phyloP scores from a whole-genome alignment of 2,329 filamentous ascomycete genomes.

The Fusarium heterosporum region DNA sequence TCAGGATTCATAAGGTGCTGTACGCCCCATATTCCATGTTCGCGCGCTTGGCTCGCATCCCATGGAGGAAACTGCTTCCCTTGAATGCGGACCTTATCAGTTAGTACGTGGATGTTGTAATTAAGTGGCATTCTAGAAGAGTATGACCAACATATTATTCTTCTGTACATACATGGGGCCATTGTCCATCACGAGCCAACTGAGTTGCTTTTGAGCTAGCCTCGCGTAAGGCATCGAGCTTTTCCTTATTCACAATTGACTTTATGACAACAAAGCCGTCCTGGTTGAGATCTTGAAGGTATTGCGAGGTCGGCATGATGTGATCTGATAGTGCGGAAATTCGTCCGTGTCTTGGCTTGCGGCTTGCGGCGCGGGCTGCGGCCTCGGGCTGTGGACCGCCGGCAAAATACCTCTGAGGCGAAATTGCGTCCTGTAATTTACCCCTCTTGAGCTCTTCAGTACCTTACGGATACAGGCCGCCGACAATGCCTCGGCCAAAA shows the following conservation, averaged over 20 bases:
- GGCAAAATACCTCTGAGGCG: constrained; percentile 30
- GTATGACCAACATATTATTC: constrained; percentile 47
- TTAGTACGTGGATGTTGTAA: background rate
- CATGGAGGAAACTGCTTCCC: constrained; percentile 94
- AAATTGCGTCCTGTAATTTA: constrained; percentile 1
- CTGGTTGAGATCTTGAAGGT: constrained; percentile 65
- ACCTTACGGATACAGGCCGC: constrained; percentile 9
- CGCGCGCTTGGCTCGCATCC: constrained; percentile 66
- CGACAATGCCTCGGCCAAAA: constrained; percentile 27
- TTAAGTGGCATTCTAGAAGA: constrained; percentile 72
- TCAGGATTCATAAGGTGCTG: constrained; percentile 85
- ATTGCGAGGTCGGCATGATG: constrained; percentile 39
- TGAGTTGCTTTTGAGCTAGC: constrained; percentile 69
- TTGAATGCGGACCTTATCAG: background rate
- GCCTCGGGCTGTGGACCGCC: constrained; percentile 24
- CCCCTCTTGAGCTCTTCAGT: constrained; percentile 14
- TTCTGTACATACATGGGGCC: constrained; percentile 72
- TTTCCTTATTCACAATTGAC: constrained; percentile 66
- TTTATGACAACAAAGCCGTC: constrained; percentile 83
- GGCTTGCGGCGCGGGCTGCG: constrained; percentile 7
- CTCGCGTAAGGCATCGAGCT: constrained; percentile 69
- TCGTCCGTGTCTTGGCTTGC: constrained; percentile 9
- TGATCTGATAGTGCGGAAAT: constrained; percentile 19
- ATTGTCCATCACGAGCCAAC: constrained; percentile 75
- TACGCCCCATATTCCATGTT: constrained; percentile 85